Conservation (phyloP, 495 filamentous ascomycete genomes). For the Parachaetomium inaequale region DNA sequence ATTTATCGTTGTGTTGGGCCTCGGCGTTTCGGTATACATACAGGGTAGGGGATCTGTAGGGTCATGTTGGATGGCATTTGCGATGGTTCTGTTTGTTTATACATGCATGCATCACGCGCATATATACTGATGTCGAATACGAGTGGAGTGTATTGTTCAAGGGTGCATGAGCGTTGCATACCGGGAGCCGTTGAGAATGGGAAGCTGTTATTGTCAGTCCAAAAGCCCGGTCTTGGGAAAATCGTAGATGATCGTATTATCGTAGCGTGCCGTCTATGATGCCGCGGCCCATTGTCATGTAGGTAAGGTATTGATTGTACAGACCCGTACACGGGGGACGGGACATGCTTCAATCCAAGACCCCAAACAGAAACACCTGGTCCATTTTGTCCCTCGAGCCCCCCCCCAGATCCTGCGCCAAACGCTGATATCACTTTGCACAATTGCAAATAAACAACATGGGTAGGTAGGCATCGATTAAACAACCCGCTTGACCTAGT, state of each 20-base stretch:
- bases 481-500: constrained; percentile 38
- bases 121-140: neutral
- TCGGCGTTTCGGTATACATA: constrained; percentile 15
- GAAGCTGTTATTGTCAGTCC: too few relatives aligned
- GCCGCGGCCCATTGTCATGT: neutral
- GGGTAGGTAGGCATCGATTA: constrained; percentile 5
- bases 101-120: neutral
- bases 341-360: constrained; percentile 15
- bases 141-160: neutral
- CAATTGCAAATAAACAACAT: constrained; percentile 19
- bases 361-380: constrained; percentile 10
- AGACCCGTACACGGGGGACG: constrained; percentile 1
- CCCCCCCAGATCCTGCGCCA: constrained; percentile 11
- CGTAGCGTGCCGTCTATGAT: constrained; percentile 1
- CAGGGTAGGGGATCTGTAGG: neutral
- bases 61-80: neutral
- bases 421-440: neutral
- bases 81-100: neutral
- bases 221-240: too few relatives aligned
- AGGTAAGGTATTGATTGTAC: constrained; percentile 8
- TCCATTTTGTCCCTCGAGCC: constrained; percentile 5
- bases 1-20: neutral
- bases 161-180: neutral
- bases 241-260: constrained; percentile 19
- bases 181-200: neutral